A percentile compares a stretch with the other conserved stretches of the same genome.
These are phyloP conservation scores for Beauveria rudraprayagi DNA, from an alignment of 2,329 filamentous ascomycete species.

Conservation along the genomic window DNA sequence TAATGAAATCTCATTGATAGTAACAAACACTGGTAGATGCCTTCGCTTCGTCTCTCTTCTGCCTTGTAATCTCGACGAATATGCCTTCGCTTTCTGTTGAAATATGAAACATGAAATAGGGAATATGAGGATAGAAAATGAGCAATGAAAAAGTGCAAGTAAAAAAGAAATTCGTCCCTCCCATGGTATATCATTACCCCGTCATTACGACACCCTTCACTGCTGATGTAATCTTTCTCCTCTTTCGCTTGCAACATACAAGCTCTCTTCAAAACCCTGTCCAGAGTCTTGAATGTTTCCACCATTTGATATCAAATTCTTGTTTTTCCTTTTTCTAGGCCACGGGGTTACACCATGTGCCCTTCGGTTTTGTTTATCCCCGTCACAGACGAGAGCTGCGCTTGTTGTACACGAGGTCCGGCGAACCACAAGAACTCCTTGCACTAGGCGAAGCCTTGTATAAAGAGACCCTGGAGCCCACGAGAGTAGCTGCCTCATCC, in stretches of 20 bases:
- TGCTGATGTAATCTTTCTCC: neutral
- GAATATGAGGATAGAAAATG: neutral
- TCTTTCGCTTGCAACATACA: neutral
- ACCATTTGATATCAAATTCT: neutral
- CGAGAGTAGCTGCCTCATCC: neutral
- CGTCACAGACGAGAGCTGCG: slow-evolving; percentile 3
- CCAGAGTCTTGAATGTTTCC: neutral
- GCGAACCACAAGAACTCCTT: neutral
- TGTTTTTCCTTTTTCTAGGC: neutral
- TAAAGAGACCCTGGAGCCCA: neutral
- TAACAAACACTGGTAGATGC: slow-evolving; percentile 1
- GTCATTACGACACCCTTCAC: slow-evolving; percentile 6
- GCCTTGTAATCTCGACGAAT: neutral
- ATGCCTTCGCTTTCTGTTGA: slow-evolving; percentile 3
- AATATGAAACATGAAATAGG: neutral
- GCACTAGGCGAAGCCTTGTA: neutral
- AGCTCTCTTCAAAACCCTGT: neutral
- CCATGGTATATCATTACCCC: slow-evolving; percentile 13
- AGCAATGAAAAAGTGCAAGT: neutral
- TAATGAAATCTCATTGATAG: neutral
- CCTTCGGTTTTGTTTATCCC: neutral
- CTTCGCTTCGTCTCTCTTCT: neutral
- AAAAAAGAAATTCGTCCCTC: neutral
- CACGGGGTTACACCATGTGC: neutral
- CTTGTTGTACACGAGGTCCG: slow-evolving; percentile 7